Evolutionary conservation across 148 eudicot species (phyloP).

Genomic region (Hydrangea macrophylla): DNA sequence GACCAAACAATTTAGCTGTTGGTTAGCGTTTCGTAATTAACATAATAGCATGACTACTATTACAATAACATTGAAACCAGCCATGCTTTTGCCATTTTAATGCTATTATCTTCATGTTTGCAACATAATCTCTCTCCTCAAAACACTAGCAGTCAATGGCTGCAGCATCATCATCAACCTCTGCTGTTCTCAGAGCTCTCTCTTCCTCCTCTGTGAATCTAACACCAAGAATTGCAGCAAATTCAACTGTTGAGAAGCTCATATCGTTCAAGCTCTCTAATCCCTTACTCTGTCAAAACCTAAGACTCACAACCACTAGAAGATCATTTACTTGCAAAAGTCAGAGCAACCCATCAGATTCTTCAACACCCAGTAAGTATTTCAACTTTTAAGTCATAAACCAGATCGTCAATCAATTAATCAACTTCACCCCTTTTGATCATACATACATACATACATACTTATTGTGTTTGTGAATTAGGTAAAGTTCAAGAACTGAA

Average conservation of each 20-base stretch:
- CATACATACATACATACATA: too few species aligned
- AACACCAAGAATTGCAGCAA: constrained; percentile 12
- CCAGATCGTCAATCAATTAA: neutral
- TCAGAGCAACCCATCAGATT: constrained; percentile 31
- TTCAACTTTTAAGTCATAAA: neutral
- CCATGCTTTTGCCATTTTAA: too few species aligned
- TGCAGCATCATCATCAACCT: constrained; percentile 29
- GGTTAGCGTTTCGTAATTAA: too few species aligned
- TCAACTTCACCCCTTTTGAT: too few species aligned
- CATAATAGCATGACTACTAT: too few species aligned
- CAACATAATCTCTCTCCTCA: neutral
- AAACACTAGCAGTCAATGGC: constrained; percentile 13
- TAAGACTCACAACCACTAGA: constrained; percentile 6
- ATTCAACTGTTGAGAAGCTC: constrained; percentile 19
- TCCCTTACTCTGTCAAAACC: constrained; percentile 15
- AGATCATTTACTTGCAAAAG: constrained; percentile 43
- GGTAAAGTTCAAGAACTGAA: constrained; percentile 60
- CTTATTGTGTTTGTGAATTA: constrained; percentile 1
- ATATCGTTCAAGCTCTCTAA: constrained; percentile 17
- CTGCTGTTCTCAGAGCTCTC: constrained; percentile 20
- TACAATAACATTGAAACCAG: too few species aligned
- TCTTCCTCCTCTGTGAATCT: constrained; percentile 33
- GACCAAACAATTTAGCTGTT: too few species aligned
- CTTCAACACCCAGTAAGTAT: constrained; percentile 31
- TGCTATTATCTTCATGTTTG: too few species aligned